Conservation (phyloP, 2,329 filamentous ascomycete genomes). For the Cladosporium austrohemisphaericum region DNA sequence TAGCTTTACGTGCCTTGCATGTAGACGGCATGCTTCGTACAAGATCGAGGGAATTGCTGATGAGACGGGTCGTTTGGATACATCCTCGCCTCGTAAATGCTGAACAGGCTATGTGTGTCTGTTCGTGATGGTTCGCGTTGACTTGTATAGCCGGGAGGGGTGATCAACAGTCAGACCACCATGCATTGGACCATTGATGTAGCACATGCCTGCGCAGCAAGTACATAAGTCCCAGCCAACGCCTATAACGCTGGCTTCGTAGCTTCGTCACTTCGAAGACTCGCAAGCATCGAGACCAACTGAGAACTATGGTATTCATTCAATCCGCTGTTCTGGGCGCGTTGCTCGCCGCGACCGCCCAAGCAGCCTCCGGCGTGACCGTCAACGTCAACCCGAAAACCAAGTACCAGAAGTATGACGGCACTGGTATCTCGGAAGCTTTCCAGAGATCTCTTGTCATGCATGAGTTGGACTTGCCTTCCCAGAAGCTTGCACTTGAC, state of each 20-base stretch:
- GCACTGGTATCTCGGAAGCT: conserved; percentile 49
- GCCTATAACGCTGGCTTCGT: too few relatives aligned
- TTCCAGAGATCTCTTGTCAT: conserved; percentile 34
- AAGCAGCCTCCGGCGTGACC: conserved; percentile 7
- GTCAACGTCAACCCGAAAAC: conserved; percentile 16
- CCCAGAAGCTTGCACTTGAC: conserved; percentile 43
- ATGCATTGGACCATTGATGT: not conserved
- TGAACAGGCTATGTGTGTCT: too few relatives aligned
- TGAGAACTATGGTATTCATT: not conserved
- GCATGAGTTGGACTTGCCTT: conserved; percentile 30
- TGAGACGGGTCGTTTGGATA: too few relatives aligned
- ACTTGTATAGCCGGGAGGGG: not conserved
- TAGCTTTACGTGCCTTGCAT: not conserved
- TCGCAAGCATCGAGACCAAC: not conserved
- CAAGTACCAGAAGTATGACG: conserved; percentile 40
- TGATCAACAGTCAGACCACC: too few relatives aligned
- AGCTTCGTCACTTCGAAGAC: not conserved
- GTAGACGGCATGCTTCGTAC: too few relatives aligned
- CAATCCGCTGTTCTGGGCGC: conserved; percentile 2
- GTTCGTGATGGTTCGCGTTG: too few relatives aligned
- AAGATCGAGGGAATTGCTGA: not conserved
- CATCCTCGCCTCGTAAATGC: too few relatives aligned
- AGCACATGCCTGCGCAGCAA: not conserved
- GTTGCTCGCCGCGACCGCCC: conserved; percentile 3
- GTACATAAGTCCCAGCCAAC: too few relatives aligned